Percentiles rank a stretch among this genome's conserved stretches.
These are phyloP conservation scores for Sicyos baderoa DNA, from an alignment of 306 rosid genomes.

Conservation along the genomic window DNA sequence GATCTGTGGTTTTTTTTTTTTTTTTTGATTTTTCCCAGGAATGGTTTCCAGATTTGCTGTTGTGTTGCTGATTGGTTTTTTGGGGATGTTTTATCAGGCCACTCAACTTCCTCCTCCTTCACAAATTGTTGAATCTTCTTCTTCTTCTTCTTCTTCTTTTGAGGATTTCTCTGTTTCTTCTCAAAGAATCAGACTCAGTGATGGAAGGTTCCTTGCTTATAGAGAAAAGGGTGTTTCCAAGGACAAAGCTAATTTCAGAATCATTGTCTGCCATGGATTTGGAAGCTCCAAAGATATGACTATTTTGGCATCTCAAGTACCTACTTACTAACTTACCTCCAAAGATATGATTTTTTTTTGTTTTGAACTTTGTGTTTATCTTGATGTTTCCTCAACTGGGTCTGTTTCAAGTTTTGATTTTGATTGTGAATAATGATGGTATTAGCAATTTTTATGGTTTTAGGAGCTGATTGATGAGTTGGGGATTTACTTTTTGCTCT, in stretches of 20 bases:
- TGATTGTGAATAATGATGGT: background rate
- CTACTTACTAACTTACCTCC: constrained; percentile 12
- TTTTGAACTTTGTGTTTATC: background rate
- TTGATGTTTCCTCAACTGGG: background rate
- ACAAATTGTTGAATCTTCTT: constrained; percentile 7
- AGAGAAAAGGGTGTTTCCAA: constrained; percentile 39
- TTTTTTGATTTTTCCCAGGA: constrained; percentile 16
- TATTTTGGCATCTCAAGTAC: constrained; percentile 41
- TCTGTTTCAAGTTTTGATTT: background rate
- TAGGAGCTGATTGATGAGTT: constrained; percentile 74
- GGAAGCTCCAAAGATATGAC: constrained; percentile 58
- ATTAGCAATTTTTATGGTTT: constrained; percentile 16
- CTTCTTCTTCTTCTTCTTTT: constrained; percentile 21
- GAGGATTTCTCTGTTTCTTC: constrained; percentile 10
- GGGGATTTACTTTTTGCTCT: constrained; percentile 62
- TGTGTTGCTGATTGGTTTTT: constrained; percentile 50
- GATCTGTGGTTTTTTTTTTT: constrained; percentile 3
- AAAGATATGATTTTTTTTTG: too few relatives aligned
- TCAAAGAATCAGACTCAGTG: constrained; percentile 36
- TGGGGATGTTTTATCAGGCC: constrained; percentile 67
- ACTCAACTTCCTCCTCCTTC: constrained; percentile 32
- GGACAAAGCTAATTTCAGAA: constrained; percentile 29
- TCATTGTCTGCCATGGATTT: constrained; percentile 42
- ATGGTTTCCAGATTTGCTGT: constrained; percentile 47
- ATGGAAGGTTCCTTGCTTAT: constrained; percentile 45